These are phyloP conservation scores for Spatholobus suberectus DNA, from an alignment of 306 rosid genomes.

Conservation along the genomic window DNA sequence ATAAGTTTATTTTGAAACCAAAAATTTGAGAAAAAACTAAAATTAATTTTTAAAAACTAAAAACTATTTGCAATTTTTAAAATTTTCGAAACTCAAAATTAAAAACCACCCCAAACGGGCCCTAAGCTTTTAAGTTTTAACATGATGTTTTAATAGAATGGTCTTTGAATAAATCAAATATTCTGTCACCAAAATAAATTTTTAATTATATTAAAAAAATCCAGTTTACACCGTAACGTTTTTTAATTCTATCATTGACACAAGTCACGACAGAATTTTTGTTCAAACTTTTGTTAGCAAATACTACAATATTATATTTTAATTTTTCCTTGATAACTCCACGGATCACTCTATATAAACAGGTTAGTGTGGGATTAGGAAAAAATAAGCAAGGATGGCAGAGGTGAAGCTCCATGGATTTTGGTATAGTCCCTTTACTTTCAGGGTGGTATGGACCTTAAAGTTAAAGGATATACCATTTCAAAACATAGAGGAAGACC, in stretches of 20 bases:
- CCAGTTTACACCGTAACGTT: background rate
- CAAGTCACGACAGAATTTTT: background rate
- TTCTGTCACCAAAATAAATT: too few relatives aligned
- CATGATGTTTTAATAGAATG: too few relatives aligned
- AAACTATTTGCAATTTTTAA: too few relatives aligned
- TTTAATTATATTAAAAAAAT: too few relatives aligned
- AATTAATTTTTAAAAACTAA: too few relatives aligned
- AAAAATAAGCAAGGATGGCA: background rate
- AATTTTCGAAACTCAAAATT: too few relatives aligned
- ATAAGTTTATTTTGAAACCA: too few relatives aligned
- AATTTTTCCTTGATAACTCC: background rate
- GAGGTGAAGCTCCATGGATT: slow-evolving; percentile 59
- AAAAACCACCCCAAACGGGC: too few relatives aligned
- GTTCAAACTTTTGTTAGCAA: background rate
- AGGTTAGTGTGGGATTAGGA: background rate
- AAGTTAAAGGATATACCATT: slow-evolving; percentile 59
- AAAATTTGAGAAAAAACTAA: too few relatives aligned
- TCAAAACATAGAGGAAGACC: slow-evolving; percentile 60
- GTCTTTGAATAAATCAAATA: too few relatives aligned
- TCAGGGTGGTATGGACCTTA: slow-evolving; percentile 62
- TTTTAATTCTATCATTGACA: background rate
- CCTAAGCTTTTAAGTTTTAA: too few relatives aligned
- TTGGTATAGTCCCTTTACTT: slow-evolving; percentile 58
- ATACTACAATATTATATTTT: background rate
- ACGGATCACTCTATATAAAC: background rate